Base-by-base conservation (phyloP, 805 yeast species). In the Cyberlindnera mrakii region DNA sequence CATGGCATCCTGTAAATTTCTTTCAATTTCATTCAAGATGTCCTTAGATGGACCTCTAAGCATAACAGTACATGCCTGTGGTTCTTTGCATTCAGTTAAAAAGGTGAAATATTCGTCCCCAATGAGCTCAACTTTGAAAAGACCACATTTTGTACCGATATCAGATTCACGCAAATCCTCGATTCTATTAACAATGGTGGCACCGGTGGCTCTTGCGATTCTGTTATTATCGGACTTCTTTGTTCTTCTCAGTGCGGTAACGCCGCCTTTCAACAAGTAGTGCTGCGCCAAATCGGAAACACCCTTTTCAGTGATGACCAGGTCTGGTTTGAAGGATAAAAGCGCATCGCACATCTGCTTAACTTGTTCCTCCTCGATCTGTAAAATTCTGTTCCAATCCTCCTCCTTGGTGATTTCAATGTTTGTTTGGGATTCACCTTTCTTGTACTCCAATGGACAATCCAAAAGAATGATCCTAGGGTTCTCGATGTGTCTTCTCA, bases 391-490 rank as follows among this genome's bases (percentile, higher is more conserved):
- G 63, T 82, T 83, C 98, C 98, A 93, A 68, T 93, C 99, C 49
- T 81, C 85, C 66, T 91, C 98, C 58, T 88, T 88, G 35, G 96
- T 84, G 65, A 93, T 90, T 70, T 93, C 99, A 54, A 93, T 87
- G 67, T 93, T 91, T 42, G 98, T 93, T 66, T 93, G 99, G 3
- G 97, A 89, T 70, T 93, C 99, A 52, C 99, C 99, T 75, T 93
- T 93, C 71, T 93, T 93, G 71, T 93, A 93, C 68, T 93, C 99
- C 56, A 93, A 74, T 11, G 99, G 97, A 67, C 97, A 90, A 68
- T 93, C 99, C 54, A 93, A 74, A 53, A 93, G 74, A 16, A 93
- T 77, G 43, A 93, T 78, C 51, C 91, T 78, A 40, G 99, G 99
- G 58, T 88, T 85, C 62, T 83, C 85, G 54, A 93, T 85, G 55